phyloP scores from a whole-genome alignment of 805 yeast genomes.

The Jamesozyma piceae region DNA sequence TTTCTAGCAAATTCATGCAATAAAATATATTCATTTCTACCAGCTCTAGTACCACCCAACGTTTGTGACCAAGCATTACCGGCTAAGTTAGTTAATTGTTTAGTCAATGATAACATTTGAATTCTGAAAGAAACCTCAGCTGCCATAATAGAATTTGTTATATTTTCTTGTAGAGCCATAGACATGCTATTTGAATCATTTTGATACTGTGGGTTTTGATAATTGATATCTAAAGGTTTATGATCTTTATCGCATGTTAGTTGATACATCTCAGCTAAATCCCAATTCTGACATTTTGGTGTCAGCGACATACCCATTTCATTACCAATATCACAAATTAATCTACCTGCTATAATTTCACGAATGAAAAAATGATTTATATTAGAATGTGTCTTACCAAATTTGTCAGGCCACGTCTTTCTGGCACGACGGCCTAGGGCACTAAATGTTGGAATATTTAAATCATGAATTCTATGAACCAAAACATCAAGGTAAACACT shows the following conservation, averaged over 20 bases:
- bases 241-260: conserved; percentile 61
- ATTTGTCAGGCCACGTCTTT: conserved; percentile 67
- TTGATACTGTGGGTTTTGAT: conserved; percentile 52
- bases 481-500: conserved; percentile 68
- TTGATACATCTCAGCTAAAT: conserved; percentile 80
- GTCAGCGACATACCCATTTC: conserved; percentile 92
- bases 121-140: conserved; percentile 72
- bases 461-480: conserved; percentile 69
- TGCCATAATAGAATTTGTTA: conserved; percentile 54
- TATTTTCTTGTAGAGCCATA: conserved; percentile 63
- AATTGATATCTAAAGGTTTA: conserved; percentile 61
- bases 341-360: conserved; percentile 74
- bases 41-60: conserved; percentile 88
- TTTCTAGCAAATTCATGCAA: conserved; percentile 81
- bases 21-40: conserved; percentile 87
- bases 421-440: conserved; percentile 74
- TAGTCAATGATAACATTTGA: conserved; percentile 81
- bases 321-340: conserved; percentile 86
- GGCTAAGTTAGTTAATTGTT: conserved; percentile 84
- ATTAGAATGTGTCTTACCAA: conserved; percentile 45
- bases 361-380: conserved; percentile 49
- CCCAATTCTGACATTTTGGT: conserved; percentile 90
- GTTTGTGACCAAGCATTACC: conserved; percentile 98
- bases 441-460: conserved; percentile 68
- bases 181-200: conserved; percentile 60